Conservation (phyloP, 257 asterid genomes). For the Solanum pennellii region DNA sequence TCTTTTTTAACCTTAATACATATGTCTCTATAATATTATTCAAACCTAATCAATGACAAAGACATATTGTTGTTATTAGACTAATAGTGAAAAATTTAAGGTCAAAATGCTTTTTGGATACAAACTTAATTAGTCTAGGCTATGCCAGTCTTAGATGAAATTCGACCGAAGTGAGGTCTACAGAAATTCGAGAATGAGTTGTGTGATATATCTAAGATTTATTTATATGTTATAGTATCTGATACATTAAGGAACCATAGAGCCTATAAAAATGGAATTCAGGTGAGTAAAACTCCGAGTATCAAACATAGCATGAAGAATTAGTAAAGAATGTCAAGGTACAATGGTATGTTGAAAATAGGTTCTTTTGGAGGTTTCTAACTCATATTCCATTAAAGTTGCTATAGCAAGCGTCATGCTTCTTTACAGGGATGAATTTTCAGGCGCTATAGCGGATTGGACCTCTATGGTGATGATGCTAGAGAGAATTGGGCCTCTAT, state of each 20-base stretch:
- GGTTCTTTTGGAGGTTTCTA: background rate
- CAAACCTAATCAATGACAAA: too few relatives aligned
- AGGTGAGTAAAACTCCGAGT: background rate
- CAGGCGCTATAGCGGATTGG: background rate
- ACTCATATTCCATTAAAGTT: background rate
- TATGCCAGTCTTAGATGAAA: background rate
- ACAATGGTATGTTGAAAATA: background rate
- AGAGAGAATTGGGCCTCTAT: background rate
- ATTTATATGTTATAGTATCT: too few relatives aligned
- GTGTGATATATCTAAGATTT: background rate
- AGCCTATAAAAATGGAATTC: too few relatives aligned
- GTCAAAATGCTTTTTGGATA: background rate
- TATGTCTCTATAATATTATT: too few relatives aligned
- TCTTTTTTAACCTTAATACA: too few relatives aligned
- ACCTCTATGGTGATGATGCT: background rate
- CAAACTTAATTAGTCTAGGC: background rate
- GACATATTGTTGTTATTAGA: too few relatives aligned
- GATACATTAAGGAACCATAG: background rate
- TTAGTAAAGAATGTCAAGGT: too few relatives aligned
- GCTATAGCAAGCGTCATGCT: background rate
- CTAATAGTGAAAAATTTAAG: background rate
- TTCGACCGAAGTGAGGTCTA: background rate
- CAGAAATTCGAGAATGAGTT: background rate
- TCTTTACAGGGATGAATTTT: background rate
- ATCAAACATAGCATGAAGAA: background rate